A percentile compares a stretch with the other conserved stretches of the same genome.
phyloP scores from a whole-genome alignment of 305 asterid species.

The Solanum hybrid region DNA sequence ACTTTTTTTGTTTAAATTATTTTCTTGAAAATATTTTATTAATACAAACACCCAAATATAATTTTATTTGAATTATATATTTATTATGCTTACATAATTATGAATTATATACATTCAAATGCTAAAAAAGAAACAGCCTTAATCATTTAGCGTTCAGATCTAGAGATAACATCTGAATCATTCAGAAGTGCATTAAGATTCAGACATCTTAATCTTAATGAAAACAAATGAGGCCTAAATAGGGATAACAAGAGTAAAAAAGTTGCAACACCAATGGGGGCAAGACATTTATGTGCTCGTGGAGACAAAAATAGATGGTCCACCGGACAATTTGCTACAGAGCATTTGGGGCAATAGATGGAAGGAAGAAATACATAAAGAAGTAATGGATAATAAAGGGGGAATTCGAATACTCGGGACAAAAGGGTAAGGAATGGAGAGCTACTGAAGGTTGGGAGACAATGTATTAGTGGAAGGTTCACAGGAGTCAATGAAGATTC shows the following conservation, averaged over 20 bases:
- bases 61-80: not conserved
- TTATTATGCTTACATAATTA: too few species aligned
- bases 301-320: not conserved
- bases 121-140: not conserved
- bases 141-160: not conserved
- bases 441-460: not conserved
- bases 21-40: too few species aligned
- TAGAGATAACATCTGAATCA: not conserved
- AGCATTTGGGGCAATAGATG: not conserved
- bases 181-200: not conserved
- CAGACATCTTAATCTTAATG: not conserved
- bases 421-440: not conserved
- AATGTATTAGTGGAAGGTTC: not conserved
- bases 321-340: not conserved
- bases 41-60: not conserved
- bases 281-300: not conserved
- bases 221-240: too few species aligned
- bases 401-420: not conserved
- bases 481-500: not conserved
- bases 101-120: too few species aligned
- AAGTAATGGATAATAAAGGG: not conserved
- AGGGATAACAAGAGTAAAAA: not conserved
- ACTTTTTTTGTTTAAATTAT: too few species aligned
- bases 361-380: not conserved
- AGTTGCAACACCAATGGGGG: not conserved